A percentile compares a stretch with the other conserved stretches of the same genome.
phyloP scores from a whole-genome alignment of 148 eudicot genomes.

The Chenopodium berlandieri region DNA sequence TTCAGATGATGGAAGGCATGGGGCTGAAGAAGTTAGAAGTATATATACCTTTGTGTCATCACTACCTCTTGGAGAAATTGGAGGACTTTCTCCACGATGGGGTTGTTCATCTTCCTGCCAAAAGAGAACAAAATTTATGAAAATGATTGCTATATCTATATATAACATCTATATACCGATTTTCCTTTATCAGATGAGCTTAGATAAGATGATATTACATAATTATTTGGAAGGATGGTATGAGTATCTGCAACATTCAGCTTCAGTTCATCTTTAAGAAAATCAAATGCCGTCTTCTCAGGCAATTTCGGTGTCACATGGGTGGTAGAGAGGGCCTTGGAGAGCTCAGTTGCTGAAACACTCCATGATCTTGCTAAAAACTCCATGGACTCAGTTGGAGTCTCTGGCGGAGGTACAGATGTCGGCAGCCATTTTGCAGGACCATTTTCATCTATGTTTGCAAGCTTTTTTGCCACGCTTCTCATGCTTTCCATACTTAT shows the following conservation, averaged over 20 bases:
- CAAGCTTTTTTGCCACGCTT: conserved; percentile 42
- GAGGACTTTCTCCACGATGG: conserved; percentile 51
- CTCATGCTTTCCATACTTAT: conserved; percentile 30
- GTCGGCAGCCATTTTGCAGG: conserved; percentile 50
- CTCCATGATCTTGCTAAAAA: conserved; percentile 92
- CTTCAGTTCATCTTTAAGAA: conserved; percentile 29
- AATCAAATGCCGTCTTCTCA: conserved; percentile 30
- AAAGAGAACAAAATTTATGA: conserved; percentile 16
- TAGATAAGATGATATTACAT: conserved; percentile 31
- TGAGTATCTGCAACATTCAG: conserved; percentile 13
- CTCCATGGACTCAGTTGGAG: conserved; percentile 87
- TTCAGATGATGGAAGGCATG: neutral
- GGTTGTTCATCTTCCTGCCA: conserved; percentile 40
- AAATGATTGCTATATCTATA: neutral
- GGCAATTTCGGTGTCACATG: conserved; percentile 18
- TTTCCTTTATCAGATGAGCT: conserved; percentile 1
- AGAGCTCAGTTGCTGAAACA: conserved; percentile 70
- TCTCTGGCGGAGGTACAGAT: conserved; percentile 65
- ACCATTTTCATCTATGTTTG: conserved; percentile 64
- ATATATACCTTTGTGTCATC: conserved; percentile 62
- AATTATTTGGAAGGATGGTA: conserved; percentile 32
- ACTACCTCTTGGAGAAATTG: conserved; percentile 63
- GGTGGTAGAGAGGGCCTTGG: conserved; percentile 59
- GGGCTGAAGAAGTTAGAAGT: neutral
- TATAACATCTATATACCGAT: neutral